These are phyloP conservation scores for Boeremia lycopersici DNA, from an alignment of 2,329 filamentous ascomycete species.

Conservation along the genomic window DNA sequence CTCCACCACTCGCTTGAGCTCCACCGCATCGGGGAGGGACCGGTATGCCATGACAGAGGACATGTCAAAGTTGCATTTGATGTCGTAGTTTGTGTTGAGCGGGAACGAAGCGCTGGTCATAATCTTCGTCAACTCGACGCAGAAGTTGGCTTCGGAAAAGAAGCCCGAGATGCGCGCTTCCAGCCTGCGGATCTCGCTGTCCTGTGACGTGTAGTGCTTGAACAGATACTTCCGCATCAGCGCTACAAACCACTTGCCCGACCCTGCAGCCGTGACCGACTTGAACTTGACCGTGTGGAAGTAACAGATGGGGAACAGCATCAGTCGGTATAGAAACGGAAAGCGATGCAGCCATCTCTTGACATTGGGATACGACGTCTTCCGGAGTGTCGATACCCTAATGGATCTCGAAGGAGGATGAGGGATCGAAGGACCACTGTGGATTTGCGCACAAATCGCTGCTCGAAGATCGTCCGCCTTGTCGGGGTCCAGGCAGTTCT, in stretches of 20 bases:
- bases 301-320: constrained; percentile 58
- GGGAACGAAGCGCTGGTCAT: constrained; percentile 56
- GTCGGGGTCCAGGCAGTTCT: constrained; percentile 42
- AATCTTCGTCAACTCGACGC: constrained; percentile 55
- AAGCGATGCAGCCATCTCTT: constrained; percentile 56
- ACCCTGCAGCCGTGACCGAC: constrained; percentile 58
- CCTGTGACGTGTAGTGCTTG: constrained; percentile 53
- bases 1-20: constrained; percentile 56
- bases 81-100: constrained; percentile 56
- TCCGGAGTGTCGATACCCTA: constrained; percentile 56
- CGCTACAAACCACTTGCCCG: constrained; percentile 57
- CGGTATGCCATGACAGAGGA: constrained; percentile 59
- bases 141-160: constrained; percentile 60
- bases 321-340: constrained; percentile 56
- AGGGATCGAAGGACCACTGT: constrained; percentile 55
- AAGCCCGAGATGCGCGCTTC: constrained; percentile 56
- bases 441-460: constrained; percentile 57
- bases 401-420: constrained; percentile 58
- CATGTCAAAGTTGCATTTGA: constrained; percentile 53
- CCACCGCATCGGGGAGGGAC: constrained; percentile 50
- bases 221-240: constrained; percentile 58
- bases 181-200: constrained; percentile 54
- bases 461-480: constrained; percentile 54
- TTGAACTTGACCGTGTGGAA: constrained; percentile 59
- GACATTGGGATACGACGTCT: constrained; percentile 49